phyloP scores from a whole-genome alignment of 345 rosid genomes.

The Citrus australasica region DNA sequence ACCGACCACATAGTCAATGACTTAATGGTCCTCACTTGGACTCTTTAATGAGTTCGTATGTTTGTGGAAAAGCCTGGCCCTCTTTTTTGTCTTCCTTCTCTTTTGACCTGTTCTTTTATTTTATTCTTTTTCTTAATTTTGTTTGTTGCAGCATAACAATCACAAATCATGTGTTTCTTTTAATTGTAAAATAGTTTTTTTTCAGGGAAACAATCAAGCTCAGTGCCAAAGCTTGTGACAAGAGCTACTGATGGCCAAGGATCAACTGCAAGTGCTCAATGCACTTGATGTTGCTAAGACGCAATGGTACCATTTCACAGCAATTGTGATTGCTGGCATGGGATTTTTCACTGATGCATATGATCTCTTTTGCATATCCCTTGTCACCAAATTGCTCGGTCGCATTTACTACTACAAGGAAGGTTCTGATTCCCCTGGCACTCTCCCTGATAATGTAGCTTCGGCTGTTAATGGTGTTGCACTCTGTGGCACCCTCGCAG shows the following conservation, averaged over 20 bases:
- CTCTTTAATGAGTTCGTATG: background rate
- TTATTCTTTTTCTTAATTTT: background rate
- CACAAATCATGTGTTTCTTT: background rate
- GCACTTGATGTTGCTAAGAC: constrained; percentile 62
- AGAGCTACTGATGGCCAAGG: constrained; percentile 34
- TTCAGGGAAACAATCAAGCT: background rate
- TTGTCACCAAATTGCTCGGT: constrained; percentile 69
- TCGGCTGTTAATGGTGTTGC: constrained; percentile 84
- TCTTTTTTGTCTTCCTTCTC: background rate
- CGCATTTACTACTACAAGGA: constrained; percentile 55
- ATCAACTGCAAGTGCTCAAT: constrained; percentile 42
- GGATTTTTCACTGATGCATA: constrained; percentile 87
- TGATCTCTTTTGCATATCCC: constrained; percentile 75
- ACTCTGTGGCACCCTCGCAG: constrained; percentile 62
- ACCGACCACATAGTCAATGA: background rate
- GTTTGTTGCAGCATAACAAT: background rate
- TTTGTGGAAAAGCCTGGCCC: background rate
- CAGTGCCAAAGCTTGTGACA: background rate
- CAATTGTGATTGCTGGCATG: constrained; percentile 79
- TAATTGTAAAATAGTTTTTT: background rate
- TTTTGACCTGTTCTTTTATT: background rate
- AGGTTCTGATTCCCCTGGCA: constrained; percentile 46
- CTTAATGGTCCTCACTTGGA: background rate
- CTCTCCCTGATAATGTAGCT: constrained; percentile 50
- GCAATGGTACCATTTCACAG: constrained; percentile 57